A percentile compares a stretch with the other conserved stretches of the same genome.
Evolutionary conservation across 306 rosid species (phyloP).

Genomic region (Lithocarpus polystachyus): DNA sequence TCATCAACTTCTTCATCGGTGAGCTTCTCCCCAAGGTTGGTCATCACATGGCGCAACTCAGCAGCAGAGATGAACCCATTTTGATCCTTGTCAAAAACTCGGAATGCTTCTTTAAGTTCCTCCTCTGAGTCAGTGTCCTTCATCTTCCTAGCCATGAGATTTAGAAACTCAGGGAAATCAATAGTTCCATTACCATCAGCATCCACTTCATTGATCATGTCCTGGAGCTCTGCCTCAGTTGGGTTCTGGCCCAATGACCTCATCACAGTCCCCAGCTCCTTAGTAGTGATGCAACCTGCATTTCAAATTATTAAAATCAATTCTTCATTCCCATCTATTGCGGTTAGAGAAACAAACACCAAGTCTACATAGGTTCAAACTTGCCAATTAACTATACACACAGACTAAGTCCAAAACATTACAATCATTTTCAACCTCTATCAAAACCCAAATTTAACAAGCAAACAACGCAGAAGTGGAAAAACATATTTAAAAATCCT

Average conservation of each 20-base stretch:
- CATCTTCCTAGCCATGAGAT: constrained; percentile 60
- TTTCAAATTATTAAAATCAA: neutral
- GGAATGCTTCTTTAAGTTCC: constrained; percentile 30
- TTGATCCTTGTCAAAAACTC: constrained; percentile 30
- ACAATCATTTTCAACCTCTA: no score
- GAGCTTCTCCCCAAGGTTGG: constrained; percentile 33
- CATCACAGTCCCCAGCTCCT: constrained; percentile 31
- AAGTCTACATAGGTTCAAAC: neutral
- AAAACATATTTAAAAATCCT: no score
- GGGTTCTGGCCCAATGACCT: constrained; percentile 44
- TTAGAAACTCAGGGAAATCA: constrained; percentile 56
- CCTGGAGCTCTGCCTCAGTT: constrained; percentile 63
- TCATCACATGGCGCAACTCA: constrained; percentile 30
- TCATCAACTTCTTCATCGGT: constrained; percentile 27
- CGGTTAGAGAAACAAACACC: no score
- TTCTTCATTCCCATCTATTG: neutral
- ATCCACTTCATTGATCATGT: constrained; percentile 66
- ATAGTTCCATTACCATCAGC: constrained; percentile 61
- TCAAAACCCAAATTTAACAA: no score
- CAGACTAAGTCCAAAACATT: neutral
- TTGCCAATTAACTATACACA: no score
- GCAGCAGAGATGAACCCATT: constrained; percentile 25
- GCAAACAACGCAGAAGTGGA: no score
- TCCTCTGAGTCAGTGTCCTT: constrained; percentile 38
- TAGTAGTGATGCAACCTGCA: constrained; percentile 24